A percentile compares a stretch with the other conserved stretches of the same genome.
Conservation (phyloP, 2,329 filamentous ascomycete species). For the Parastagonospora nodorum region DNA sequence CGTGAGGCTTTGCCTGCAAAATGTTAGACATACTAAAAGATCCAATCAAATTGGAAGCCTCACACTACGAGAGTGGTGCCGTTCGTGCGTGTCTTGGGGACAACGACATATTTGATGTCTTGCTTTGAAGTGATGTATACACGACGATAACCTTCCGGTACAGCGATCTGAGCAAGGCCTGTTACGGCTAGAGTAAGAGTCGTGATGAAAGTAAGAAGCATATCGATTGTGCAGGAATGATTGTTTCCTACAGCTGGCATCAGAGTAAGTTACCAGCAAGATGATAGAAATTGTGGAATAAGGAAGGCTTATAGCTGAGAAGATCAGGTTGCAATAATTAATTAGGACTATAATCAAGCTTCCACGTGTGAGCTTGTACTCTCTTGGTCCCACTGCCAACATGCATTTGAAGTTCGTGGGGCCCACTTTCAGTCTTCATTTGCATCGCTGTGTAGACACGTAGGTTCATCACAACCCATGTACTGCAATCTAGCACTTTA, state of each 20-base stretch:
- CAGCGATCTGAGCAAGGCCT: constrained; percentile 20
- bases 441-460: neutral
- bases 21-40: neutral
- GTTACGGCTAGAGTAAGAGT: constrained; percentile 25
- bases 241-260: neutral
- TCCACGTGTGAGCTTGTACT: neutral
- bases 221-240: constrained; percentile 10
- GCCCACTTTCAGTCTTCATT: constrained; percentile 2
- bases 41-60: neutral
- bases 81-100: constrained; percentile 26
- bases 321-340: neutral
- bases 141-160: constrained; percentile 31
- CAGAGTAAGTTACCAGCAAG: neutral
- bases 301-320: neutral
- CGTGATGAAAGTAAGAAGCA: constrained; percentile 24
- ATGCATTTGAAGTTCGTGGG: constrained; percentile 8
- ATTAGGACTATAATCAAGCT: neutral
- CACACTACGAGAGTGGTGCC: constrained; percentile 35
- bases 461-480: constrained; percentile 1
- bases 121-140: constrained; percentile 38
- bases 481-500: constrained; percentile 9
- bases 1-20: constrained; percentile 28
- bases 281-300: neutral
- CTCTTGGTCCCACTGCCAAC: neutral
- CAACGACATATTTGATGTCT: constrained; percentile 34